phyloP scores from a whole-genome alignment of 768 basidiomycete genomes.

The Amanita pseudoporphyria region DNA sequence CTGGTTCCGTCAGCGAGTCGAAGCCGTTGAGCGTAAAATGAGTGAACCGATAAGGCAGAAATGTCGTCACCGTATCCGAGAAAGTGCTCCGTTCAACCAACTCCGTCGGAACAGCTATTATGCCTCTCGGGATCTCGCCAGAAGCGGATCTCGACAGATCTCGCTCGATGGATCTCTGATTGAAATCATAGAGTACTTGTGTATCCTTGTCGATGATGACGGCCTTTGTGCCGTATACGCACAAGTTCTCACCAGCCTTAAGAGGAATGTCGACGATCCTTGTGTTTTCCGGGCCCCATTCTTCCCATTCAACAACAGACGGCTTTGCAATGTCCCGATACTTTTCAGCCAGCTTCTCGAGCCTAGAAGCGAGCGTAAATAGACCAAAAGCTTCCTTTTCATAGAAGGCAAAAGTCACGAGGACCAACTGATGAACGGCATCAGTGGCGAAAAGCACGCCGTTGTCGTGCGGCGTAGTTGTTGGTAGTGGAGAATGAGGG shows the following conservation, averaged over 20 bases:
- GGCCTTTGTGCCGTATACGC: constrained; percentile 41
- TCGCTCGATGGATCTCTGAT: constrained; percentile 5
- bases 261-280: constrained; percentile 27
- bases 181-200: constrained; percentile 6
- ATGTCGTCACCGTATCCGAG: neutral
- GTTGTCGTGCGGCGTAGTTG: constrained; percentile 22
- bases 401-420: constrained; percentile 26
- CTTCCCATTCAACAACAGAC: constrained; percentile 26
- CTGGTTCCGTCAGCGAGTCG: neutral
- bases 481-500: constrained; percentile 30
- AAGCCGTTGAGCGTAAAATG: neutral
- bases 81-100: neutral
- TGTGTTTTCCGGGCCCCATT: constrained; percentile 42
- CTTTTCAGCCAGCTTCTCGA: constrained; percentile 24
- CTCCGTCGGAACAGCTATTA: neutral
- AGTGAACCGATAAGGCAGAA: neutral
- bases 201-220: constrained; percentile 10
- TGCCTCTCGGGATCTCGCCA: neutral
- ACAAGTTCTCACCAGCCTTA: constrained; percentile 45
- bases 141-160: neutral
- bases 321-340: constrained; percentile 8
- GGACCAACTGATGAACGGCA: constrained; percentile 31
- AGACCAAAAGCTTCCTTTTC: constrained; percentile 22
- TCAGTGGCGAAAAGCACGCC: constrained; percentile 37
- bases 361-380: constrained; percentile 31